Evolutionary conservation across 495 filamentous ascomycete species (phyloP), one percentile per base, ranked within the genome.

Genomic region (Penicillium psychrofluorescens): DNA sequence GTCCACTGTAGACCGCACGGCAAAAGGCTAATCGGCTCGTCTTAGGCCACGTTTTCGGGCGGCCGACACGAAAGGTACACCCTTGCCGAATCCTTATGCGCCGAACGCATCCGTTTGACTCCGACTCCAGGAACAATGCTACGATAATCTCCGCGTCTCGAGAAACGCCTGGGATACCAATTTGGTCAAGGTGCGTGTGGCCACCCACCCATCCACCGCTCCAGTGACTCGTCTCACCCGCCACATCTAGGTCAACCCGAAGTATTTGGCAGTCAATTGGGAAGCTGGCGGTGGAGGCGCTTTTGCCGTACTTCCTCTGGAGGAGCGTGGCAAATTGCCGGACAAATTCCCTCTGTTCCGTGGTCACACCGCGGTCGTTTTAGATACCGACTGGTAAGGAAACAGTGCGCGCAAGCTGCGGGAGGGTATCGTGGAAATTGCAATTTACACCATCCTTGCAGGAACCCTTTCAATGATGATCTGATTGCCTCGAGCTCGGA

Each of bases 91-190:
- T 12, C 43, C 11, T 28, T 11, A 11, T 14, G 22, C 35, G 29
- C 11, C 6, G 13, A 34, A n/a, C n/a, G 29, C 32, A 53, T 38
- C 29, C 37, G 43, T 43, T 40, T 46, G 32, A 53, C 45, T 29
- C 33, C 29, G 48, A 39, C 11, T 43, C 12, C 41, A 86, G 79
- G 84, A 88, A 60, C 80, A 84, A 86, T 95, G 89, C 74, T 97
- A 95, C 66, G 94, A 98, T 72, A 97, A 97, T 63, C 76, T 97
- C 54, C 78, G 80, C 48, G 85, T 98, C 64, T 95, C 91, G 48
- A 83, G 81, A 65, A 98, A 98, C 81, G 91, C 94, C 41, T 98
- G 92, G 91, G 92, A 98, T 67, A 95, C 88, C 63, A 98, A 98
- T 68, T 76, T 98, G 41, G 76, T 97, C 67, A 97, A 97, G 79